Evolutionary conservation across 1,284 basidiomycete species (phyloP), one percentile per base, ranked within the genome.

Genomic region (Macrocystidia cucumis): DNA sequence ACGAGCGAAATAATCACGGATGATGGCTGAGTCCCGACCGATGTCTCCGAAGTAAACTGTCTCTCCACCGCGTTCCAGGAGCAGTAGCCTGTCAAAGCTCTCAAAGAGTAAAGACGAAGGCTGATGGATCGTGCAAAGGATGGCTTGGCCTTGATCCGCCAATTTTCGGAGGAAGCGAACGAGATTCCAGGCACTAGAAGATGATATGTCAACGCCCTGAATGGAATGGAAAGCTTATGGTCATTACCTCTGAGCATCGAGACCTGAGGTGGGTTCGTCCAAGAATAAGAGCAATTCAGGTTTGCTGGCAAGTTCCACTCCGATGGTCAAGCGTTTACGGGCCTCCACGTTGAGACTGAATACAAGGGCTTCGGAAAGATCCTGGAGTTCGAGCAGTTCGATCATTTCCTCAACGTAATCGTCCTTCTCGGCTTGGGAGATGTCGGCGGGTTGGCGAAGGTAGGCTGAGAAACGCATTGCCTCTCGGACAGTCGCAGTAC

Each of bases 401-500:
- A 85, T 75, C 57, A 83, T 75, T 45, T 84, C 78, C 47, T 85
- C 82, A 20, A 84, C 81, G 40, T 91, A 93, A 26, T 67, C 69
- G 35, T 89, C 72, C 65, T 93, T 95, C 54, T 95, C 91, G 37
- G 69, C 71, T 44, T 74, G 71, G 1, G 87, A 54, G 12, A 91
- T 69, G 34, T 72, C 61, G 2, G 71, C 68, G 1, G 90, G 86
- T 52, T 96, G 91, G n/a, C 91, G 78, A 16, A 96, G 71, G 52
- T 91, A 76, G 0, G 92, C 91, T 6, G 84, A 89, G 67, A 96
- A 95, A 9, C 81, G 74, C 51, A 96, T 70, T 2, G 92, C 91
- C 54, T 96, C 91, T 14, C 91, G 81, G 28, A 95, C 85, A 9
- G 86, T 85, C 9, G 89, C 76, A 8, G 85, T 90, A 42, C 76